Percentiles rank a stretch among this genome's conserved stretches.
Evolutionary conservation across 75 land plant species (phyloP).

Genomic region (Selaginella moellendorffii): DNA sequence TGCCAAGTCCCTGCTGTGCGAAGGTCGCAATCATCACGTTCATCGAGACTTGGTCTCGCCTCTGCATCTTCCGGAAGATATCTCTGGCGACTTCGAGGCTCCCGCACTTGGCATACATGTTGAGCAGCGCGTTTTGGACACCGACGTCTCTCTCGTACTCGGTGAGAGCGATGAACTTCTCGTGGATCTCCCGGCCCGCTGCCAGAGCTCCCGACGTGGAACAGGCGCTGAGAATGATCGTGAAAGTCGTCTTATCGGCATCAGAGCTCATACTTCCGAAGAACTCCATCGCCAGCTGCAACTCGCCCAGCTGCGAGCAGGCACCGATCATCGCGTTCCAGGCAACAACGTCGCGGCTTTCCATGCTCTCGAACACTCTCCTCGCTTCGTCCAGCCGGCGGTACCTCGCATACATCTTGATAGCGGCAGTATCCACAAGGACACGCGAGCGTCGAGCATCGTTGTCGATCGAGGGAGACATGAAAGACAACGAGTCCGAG

Average conservation of each 20-base stretch:
- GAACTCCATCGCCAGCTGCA: background rate
- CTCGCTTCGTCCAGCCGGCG: background rate
- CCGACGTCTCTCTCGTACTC: constrained; percentile 15
- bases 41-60: constrained; percentile 41
- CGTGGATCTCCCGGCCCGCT: constrained; percentile 24
- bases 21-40: constrained; percentile 49
- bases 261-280: too few relatives aligned
- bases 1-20: constrained; percentile 37
- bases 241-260: constrained; percentile 33
- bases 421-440: background rate
- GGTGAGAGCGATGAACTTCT: constrained; percentile 18
- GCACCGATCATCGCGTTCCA: background rate
- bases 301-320: background rate
- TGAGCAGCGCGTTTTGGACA: constrained; percentile 25
- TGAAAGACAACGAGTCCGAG: background rate
- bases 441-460: background rate
- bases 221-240: constrained; percentile 33
- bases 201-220: constrained; percentile 9
- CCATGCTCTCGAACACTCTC: background rate
- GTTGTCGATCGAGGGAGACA: too few relatives aligned
- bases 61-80: constrained; percentile 34
- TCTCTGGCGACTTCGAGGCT: constrained; percentile 24
- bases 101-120: constrained; percentile 31
- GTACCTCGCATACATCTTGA: background rate
- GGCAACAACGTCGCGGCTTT: background rate